These are phyloP conservation scores for Penicillium sp. DNA, from an alignment of 2,329 filamentous ascomycete genomes.

Conservation along the genomic window DNA sequence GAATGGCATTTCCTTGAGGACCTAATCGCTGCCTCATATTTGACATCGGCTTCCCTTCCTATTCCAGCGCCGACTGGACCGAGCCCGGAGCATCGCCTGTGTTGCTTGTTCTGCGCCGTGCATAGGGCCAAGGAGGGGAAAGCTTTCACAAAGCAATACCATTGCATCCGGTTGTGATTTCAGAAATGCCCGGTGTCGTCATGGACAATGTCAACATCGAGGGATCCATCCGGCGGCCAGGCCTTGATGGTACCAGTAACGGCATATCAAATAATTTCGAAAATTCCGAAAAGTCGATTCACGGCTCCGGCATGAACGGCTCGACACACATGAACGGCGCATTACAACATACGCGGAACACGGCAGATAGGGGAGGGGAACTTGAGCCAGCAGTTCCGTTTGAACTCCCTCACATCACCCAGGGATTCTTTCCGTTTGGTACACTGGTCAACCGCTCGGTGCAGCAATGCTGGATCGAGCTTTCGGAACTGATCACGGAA, in stretches of 20 bases:
- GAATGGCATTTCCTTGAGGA: conserved; percentile 31
- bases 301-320: conserved; percentile 24
- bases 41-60: conserved; percentile 29
- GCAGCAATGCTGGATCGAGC: conserved; percentile 78
- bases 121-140: conserved; percentile 34
- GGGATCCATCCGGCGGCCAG: conserved; percentile 27
- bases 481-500: conserved; percentile 69
- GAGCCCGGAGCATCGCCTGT: conserved; percentile 16
- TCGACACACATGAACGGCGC: conserved; percentile 30
- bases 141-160: conserved; percentile 17
- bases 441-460: conserved; percentile 75
- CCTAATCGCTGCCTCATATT: conserved; percentile 14
- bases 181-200: conserved; percentile 46
- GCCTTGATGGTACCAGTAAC: conserved; percentile 27
- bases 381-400: conserved; percentile 39
- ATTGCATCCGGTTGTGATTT: conserved; percentile 10
- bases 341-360: conserved; percentile 13
- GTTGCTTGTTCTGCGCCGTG: conserved; percentile 28
- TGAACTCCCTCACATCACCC: conserved; percentile 67
- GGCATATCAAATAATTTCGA: conserved; percentile 19
- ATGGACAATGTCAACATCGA: conserved; percentile 41
- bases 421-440: conserved; percentile 74
- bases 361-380: conserved; percentile 6
- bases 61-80: conserved; percentile 21
- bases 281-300: conserved; percentile 17